A percentile compares a stretch with the other conserved stretches of the same genome.
phyloP scores from a whole-genome alignment of 768 basidiomycete genomes.

The Amanita phalloides region DNA sequence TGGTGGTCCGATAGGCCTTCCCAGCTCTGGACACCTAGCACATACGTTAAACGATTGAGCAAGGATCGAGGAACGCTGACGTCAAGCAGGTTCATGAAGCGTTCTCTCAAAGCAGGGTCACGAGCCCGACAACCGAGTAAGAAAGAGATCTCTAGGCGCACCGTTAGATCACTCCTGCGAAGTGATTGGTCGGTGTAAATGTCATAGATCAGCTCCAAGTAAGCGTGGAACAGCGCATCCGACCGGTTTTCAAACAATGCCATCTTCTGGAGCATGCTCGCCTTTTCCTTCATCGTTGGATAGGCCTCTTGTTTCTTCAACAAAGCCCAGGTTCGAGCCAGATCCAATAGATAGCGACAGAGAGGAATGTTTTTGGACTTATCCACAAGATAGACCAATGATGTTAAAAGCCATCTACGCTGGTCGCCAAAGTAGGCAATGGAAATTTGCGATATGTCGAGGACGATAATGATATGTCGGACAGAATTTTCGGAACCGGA shows the following conservation, averaged over 20 bases:
- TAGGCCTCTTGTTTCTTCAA: conserved; percentile 66
- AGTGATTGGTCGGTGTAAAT: conserved; percentile 85
- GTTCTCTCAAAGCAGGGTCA: conserved; percentile 67
- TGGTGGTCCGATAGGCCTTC: conserved; percentile 85
- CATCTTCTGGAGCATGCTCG: conserved; percentile 84
- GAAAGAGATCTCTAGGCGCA: conserved; percentile 88
- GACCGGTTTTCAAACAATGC: conserved; percentile 67
- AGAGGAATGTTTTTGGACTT: conserved; percentile 76
- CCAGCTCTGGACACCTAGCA: conserved; percentile 92
- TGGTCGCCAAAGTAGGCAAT: conserved; percentile 82
- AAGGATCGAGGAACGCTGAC: conserved; percentile 79
- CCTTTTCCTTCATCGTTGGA: conserved; percentile 94
- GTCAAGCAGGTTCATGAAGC: conserved; percentile 87
- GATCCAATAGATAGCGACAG: conserved; percentile 77
- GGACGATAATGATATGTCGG: conserved; percentile 60
- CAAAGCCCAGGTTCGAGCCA: conserved; percentile 86
- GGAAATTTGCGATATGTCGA: conserved; percentile 78
- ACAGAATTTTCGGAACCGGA: conserved; percentile 48
- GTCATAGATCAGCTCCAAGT: conserved; percentile 83
- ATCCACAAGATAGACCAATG: conserved; percentile 74
- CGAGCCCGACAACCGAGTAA: conserved; percentile 82
- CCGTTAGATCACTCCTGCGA: conserved; percentile 88
- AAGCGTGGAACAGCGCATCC: conserved; percentile 72
- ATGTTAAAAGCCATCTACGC: conserved; percentile 67
- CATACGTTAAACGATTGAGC: conserved; percentile 74